Conservation (phyloP, 163 green algal genomes). For the Picocystis sp. region DNA sequence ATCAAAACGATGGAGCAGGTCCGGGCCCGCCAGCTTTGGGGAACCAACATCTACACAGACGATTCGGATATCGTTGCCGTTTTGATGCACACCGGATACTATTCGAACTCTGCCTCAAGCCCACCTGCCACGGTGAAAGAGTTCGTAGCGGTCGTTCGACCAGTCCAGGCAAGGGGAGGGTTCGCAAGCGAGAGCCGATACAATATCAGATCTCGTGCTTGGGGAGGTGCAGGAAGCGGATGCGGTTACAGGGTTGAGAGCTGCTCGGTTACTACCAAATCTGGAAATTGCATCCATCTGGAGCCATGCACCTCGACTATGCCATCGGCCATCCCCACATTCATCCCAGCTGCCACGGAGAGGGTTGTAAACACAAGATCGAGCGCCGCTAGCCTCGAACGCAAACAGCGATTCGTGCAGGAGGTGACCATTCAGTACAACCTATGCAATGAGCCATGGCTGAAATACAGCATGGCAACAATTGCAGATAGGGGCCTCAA, state of each 20-base stretch:
- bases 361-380: slow-evolving; percentile 32
- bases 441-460: slow-evolving; percentile 91
- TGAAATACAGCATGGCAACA: slow-evolving; percentile 76
- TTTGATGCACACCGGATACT: slow-evolving; percentile 80
- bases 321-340: slow-evolving; percentile 47
- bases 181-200: slow-evolving; percentile 48
- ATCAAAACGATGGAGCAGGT: slow-evolving; percentile 22
- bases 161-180: slow-evolving; percentile 26
- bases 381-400: slow-evolving; percentile 17
- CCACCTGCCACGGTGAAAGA: slow-evolving; percentile 32
- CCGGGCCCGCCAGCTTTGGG: slow-evolving; percentile 75
- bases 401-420: slow-evolving; percentile 32
- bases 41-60: slow-evolving; percentile 75
- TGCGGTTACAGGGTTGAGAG: slow-evolving; percentile 30
- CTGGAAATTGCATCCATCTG: slow-evolving; percentile 37
- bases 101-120: slow-evolving; percentile 21
- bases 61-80: slow-evolving; percentile 86
- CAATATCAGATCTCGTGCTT: slow-evolving; percentile 58
- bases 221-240: slow-evolving; percentile 25
- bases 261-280: slow-evolving; percentile 46
- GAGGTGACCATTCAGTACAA: slow-evolving; percentile 90
- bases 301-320: slow-evolving; percentile 22
- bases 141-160: slow-evolving; percentile 35
- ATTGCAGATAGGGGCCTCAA: slow-evolving; percentile 79
- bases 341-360: slow-evolving; percentile 41